These are phyloP conservation scores for Fusarium sp. DNA, from an alignment of 2,329 filamentous ascomycete genomes.

Conservation along the genomic window DNA sequence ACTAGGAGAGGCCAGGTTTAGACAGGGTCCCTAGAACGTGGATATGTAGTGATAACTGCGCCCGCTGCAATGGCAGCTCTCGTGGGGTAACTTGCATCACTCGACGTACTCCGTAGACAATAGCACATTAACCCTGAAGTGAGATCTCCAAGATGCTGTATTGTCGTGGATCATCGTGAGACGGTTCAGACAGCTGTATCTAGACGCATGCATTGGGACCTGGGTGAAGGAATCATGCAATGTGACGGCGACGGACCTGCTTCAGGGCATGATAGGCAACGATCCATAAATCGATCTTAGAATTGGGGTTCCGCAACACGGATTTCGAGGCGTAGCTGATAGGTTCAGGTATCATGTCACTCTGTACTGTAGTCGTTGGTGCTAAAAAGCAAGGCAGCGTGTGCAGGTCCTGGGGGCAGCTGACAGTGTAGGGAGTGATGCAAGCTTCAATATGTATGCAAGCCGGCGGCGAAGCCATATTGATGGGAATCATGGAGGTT, in stretches of 20 bases:
- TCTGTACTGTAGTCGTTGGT: slow-evolving; percentile 13
- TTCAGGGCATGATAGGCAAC: slow-evolving; percentile 32
- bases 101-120: slow-evolving; percentile 4
- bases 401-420: slow-evolving; percentile 26
- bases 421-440: slow-evolving; percentile 13
- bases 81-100: slow-evolving; percentile 43
- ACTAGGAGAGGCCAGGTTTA: slow-evolving; percentile 19
- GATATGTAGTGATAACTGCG: slow-evolving; percentile 31
- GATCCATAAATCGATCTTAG: slow-evolving; percentile 16
- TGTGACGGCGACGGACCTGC: slow-evolving; percentile 26
- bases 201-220: slow-evolving; percentile 34
- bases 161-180: slow-evolving; percentile 30
- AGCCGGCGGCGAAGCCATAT: slow-evolving; percentile 25
- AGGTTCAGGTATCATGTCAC: slow-evolving; percentile 24
- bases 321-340: slow-evolving; percentile 32
- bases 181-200: slow-evolving; percentile 14
- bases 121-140: slow-evolving; percentile 24
- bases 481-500: slow-evolving; percentile 10
- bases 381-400: slow-evolving; percentile 25
- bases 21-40: slow-evolving; percentile 6
- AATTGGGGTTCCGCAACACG: slow-evolving; percentile 27
- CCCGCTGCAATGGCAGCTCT: slow-evolving; percentile 40
- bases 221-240: slow-evolving; percentile 29
- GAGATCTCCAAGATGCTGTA: slow-evolving; percentile 19
- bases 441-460: slow-evolving; percentile 25